These are phyloP conservation scores for Euphorbia celastroides DNA, from an alignment of 441 rosid genomes.

Conservation along the genomic window DNA sequence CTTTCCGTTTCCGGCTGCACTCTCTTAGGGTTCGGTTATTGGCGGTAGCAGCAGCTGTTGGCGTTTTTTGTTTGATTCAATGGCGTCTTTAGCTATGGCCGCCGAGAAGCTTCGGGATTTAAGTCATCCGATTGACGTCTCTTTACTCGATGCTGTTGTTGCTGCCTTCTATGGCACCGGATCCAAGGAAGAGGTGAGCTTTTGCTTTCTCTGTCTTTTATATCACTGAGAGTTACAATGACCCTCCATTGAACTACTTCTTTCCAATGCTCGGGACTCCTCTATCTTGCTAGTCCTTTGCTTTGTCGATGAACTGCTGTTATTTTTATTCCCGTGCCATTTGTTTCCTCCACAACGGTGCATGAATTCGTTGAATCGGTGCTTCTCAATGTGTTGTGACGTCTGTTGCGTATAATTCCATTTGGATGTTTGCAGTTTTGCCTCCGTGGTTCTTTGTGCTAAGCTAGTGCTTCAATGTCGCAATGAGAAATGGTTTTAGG, in stretches of 20 bases:
- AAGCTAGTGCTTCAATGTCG: too few species aligned
- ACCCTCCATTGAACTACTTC: neutral
- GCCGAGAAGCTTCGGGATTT: conserved; percentile 95
- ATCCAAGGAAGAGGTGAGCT: conserved; percentile 96
- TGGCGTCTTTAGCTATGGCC: conserved; percentile 62
- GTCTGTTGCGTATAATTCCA: neutral
- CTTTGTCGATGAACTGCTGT: neutral
- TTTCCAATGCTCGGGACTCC: neutral
- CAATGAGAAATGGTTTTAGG: neutral
- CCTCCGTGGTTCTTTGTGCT: neutral
- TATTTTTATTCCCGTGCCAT: neutral
- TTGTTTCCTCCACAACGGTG: neutral
- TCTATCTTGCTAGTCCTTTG: neutral
- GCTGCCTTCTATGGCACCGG: conserved; percentile 99
- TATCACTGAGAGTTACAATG: conserved; percentile 9
- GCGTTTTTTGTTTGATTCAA: neutral
- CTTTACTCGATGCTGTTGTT: conserved; percentile 92
- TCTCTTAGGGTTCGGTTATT: conserved; percentile 45
- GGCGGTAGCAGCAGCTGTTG: neutral
- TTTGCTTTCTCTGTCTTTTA: conserved; percentile 13
- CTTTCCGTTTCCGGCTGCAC: conserved; percentile 19
- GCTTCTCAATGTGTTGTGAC: neutral
- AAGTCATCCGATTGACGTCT: conserved; percentile 93
- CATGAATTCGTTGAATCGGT: neutral
- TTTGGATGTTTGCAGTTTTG: neutral